phyloP scores from a whole-genome alignment of 2,329 filamentous ascomycete species.

The Arthrobotrys entomopaga region DNA sequence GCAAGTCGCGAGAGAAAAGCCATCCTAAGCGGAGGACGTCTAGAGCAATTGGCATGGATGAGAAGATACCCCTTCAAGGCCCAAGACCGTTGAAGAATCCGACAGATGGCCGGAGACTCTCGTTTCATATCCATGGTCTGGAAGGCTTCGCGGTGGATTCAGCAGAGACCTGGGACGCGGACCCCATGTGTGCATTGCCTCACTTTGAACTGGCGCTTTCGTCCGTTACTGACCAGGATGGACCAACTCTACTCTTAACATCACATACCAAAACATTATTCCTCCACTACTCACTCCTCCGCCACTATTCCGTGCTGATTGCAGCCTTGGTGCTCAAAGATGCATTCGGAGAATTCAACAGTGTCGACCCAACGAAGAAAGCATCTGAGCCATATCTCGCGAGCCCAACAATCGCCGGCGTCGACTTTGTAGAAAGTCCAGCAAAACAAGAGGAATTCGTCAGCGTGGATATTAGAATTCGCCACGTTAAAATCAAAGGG shows the following conservation, averaged over 20 bases:
- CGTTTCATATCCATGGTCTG: conserved; percentile 81
- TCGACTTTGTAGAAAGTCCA: conserved; percentile 56
- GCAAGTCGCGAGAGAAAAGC: conserved; percentile 69
- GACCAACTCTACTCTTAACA: conserved; percentile 86
- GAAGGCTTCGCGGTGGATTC: conserved; percentile 93
- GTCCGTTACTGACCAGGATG: conserved; percentile 85
- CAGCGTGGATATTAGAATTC: conserved; percentile 82
- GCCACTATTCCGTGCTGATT: conserved; percentile 88
- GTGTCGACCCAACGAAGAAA: conserved; percentile 13
- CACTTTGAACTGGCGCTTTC: conserved; percentile 86
- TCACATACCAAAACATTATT: conserved; percentile 81
- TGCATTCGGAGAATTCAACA: conserved; percentile 67
- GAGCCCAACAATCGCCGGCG: conserved; percentile 31
- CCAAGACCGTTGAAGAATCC: conserved; percentile 64
- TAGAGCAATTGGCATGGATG: conserved; percentile 63
- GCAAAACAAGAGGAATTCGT: conserved; percentile 71
- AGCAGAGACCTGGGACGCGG: conserved; percentile 81
- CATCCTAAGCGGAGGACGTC: conserved; percentile 73
- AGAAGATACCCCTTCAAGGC: conserved; percentile 60
- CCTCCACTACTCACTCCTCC: conserved; percentile 89
- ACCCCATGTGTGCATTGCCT: conserved; percentile 86
- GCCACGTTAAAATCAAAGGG: conserved; percentile 86
- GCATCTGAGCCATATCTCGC: conserved; percentile 17
- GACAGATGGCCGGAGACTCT: conserved; percentile 82
- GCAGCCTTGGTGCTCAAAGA: conserved; percentile 78